Percentiles rank a stretch among this genome's conserved stretches.
Conservation (phyloP, 2,329 filamentous ascomycete genomes). For the Fonsecaea nubica region DNA sequence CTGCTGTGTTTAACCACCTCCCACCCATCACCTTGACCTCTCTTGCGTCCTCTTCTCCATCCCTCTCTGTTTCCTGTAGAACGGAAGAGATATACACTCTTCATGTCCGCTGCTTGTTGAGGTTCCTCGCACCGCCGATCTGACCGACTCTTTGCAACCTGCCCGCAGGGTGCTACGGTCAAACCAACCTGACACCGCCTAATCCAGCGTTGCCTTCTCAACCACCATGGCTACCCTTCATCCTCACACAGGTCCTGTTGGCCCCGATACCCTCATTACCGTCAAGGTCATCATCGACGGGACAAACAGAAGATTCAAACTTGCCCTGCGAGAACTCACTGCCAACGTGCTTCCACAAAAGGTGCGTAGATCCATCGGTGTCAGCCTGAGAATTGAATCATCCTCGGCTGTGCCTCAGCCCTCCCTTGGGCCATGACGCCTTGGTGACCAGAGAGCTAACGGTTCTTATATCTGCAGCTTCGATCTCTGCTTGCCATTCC, state of each 20-base stretch:
- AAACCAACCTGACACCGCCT: slow-evolving; percentile 40
- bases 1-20: slow-evolving; percentile 17
- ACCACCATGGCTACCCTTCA: slow-evolving; percentile 50
- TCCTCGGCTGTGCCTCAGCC: slow-evolving; percentile 8
- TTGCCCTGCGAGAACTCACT: slow-evolving; percentile 83
- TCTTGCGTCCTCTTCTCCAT: slow-evolving; percentile 13
- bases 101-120: slow-evolving; percentile 26
- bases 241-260: slow-evolving; percentile 56
- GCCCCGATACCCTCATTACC: slow-evolving; percentile 76
- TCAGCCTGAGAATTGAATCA: slow-evolving; percentile 23
- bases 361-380: slow-evolving; percentile 62
- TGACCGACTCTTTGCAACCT: slow-evolving; percentile 21
- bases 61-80: slow-evolving; percentile 13
- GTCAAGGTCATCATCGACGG: slow-evolving; percentile 84
- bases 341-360: slow-evolving; percentile 77
- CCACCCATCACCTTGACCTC: slow-evolving; percentile 6
- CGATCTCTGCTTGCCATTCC: slow-evolving; percentile 71
- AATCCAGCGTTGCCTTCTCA: slow-evolving; percentile 37
- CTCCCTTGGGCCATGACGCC: not conserved
- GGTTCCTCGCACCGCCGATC: slow-evolving; percentile 4
- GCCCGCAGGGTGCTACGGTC: slow-evolving; percentile 23
- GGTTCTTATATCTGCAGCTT: slow-evolving; percentile 60
- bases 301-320: slow-evolving; percentile 80
- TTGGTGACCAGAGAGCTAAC: slow-evolving; percentile 37
- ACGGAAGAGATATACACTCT: slow-evolving; percentile 13